phyloP scores from a whole-genome alignment of 169 alveolate genomes.

The Plasmodium coatneyi region DNA sequence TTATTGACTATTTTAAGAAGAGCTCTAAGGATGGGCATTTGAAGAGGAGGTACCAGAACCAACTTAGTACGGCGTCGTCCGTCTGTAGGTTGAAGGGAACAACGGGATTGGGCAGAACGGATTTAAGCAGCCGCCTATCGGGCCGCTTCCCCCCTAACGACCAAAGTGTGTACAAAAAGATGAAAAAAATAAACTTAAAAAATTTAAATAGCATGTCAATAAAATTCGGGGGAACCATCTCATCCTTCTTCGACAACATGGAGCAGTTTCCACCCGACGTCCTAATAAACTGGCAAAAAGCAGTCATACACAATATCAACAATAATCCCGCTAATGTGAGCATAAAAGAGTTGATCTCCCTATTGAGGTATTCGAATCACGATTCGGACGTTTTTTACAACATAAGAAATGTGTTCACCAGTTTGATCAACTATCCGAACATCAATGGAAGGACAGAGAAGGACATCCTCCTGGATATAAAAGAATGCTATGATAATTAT shows the following conservation, averaged over 20 bases:
- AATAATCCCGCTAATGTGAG: constrained; percentile 72
- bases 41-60: background rate
- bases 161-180: constrained; percentile 32
- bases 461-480: constrained; percentile 78
- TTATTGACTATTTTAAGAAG: constrained; percentile 17
- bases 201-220: constrained; percentile 60
- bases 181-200: constrained; percentile 57
- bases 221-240: constrained; percentile 64
- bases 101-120: background rate
- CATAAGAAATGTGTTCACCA: constrained; percentile 71
- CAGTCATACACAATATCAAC: constrained; percentile 44
- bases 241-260: constrained; percentile 58
- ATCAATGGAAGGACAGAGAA: constrained; percentile 82
- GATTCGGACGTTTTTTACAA: constrained; percentile 83
- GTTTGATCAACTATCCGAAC: constrained; percentile 77
- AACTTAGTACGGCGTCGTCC: background rate
- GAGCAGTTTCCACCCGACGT: constrained; percentile 72
- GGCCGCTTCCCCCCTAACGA: background rate
- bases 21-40: background rate
- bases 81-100: background rate
- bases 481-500: constrained; percentile 78
- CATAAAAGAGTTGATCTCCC: constrained; percentile 77
- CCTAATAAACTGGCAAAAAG: constrained; percentile 48
- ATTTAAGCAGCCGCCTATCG: background rate
- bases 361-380: constrained; percentile 82